Percentiles rank a stretch among this genome's conserved stretches.
phyloP scores from a whole-genome alignment of 2,329 filamentous ascomycete genomes.

The Myriosclerotinia duriaeana region DNA sequence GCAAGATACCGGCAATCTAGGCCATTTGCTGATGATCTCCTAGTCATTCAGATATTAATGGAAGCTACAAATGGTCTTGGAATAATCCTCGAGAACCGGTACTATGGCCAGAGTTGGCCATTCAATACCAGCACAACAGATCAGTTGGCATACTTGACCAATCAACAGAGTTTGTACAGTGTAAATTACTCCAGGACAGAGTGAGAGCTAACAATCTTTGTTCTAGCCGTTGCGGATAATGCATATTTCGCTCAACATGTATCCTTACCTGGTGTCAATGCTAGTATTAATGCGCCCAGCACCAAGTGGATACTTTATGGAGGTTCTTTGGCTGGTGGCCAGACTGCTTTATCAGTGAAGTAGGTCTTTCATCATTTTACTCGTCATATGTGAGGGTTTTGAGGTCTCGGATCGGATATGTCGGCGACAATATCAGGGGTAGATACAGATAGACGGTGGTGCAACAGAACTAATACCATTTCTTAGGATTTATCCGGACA shows the following conservation, averaged over 20 bases:
- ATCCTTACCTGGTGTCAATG: conserved; percentile 47
- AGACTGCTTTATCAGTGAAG: conserved; percentile 48
- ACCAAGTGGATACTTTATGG: conserved; percentile 51
- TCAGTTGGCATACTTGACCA: conserved; percentile 50
- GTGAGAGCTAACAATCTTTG: background rate
- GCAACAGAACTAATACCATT: conserved; percentile 4
- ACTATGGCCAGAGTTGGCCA: conserved; percentile 52
- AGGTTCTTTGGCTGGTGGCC: conserved; percentile 45
- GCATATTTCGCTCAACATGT: conserved; percentile 52
- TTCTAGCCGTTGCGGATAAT: conserved; percentile 49
- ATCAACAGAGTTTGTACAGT: conserved; percentile 46
- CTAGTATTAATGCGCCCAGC: conserved; percentile 45
- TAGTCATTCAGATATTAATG: conserved; percentile 54
- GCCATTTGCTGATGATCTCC: conserved; percentile 33
- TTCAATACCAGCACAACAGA: conserved; percentile 51
- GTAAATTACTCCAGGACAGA: background rate
- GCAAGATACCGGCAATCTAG: conserved; percentile 15
- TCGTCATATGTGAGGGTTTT: background rate
- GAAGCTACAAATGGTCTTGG: conserved; percentile 53
- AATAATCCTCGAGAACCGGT: conserved; percentile 54
- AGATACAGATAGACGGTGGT: background rate
- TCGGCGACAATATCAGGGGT: background rate
- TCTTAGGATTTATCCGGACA: conserved; percentile 43
- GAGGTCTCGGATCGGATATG: background rate
- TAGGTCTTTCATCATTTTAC: background rate